A percentile compares a stretch with the other conserved stretches of the same genome.
Evolutionary conservation across 306 rosid species (phyloP).

Genomic region (Mimosa bimucronata): DNA sequence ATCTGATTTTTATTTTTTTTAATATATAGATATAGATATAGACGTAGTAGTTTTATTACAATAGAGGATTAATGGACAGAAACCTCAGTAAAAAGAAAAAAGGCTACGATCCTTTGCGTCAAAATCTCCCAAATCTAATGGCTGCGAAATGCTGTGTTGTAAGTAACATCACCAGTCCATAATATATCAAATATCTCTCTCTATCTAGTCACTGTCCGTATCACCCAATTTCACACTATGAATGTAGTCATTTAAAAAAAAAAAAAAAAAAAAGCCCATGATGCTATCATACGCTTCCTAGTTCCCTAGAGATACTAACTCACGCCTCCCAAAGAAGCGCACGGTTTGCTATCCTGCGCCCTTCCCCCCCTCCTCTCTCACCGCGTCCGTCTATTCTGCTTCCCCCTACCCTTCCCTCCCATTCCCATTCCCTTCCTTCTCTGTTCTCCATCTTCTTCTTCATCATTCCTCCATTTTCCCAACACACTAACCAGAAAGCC

Average conservation of each 20-base stretch:
- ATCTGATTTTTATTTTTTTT: too few species aligned
- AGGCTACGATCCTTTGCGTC: too few species aligned
- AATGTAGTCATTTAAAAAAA: not conserved
- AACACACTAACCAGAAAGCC: not conserved
- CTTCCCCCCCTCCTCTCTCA: constrained; percentile 30
- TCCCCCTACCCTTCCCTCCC: not conserved
- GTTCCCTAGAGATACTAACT: constrained; percentile 19
- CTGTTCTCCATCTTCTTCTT: not conserved
- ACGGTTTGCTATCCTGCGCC: constrained; percentile 52
- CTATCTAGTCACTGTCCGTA: not conserved
- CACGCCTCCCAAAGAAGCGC: constrained; percentile 29
- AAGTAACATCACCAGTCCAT: not conserved
- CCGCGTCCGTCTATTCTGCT: not conserved
- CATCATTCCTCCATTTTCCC: not conserved
- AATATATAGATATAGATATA: too few species aligned
- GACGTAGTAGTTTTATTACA: too few species aligned
- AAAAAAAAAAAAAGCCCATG: constrained; percentile 40
- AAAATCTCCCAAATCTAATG: constrained; percentile 5
- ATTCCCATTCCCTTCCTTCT: not conserved
- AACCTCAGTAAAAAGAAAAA: too few species aligned
- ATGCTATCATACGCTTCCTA: constrained; percentile 40
- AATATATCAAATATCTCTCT: not conserved
- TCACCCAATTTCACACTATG: not conserved
- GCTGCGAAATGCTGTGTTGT: not conserved
- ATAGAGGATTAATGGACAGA: too few species aligned